These are phyloP conservation scores for Phyllachora maydis DNA, from an alignment of 2,329 filamentous ascomycete genomes.

Conservation along the genomic window DNA sequence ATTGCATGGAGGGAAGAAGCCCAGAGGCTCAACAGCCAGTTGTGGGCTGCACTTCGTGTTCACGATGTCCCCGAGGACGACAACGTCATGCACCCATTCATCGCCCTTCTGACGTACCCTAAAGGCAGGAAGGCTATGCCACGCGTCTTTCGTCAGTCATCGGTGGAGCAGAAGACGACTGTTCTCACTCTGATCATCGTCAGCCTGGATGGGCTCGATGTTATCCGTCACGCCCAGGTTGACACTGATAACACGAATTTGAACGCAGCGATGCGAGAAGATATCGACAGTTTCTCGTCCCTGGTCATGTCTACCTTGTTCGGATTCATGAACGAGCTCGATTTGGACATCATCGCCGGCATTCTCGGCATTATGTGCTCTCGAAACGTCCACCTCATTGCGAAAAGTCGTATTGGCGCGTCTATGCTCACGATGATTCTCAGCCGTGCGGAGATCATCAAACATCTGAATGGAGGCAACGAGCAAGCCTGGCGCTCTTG, in stretches of 20 bases:
- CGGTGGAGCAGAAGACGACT: constrained; percentile 80
- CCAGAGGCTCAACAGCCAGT: constrained; percentile 49
- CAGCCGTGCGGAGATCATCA: constrained; percentile 82
- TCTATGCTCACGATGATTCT: constrained; percentile 86
- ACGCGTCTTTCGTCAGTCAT: constrained; percentile 83
- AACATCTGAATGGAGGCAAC: constrained; percentile 51
- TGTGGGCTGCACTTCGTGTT: constrained; percentile 80
- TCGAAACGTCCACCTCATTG: constrained; percentile 66
- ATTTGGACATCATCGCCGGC: constrained; percentile 76
- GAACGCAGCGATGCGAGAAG: constrained; percentile 65
- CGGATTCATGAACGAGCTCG: constrained; percentile 76
- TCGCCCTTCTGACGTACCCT: constrained; percentile 79
- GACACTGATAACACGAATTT: constrained; percentile 49
- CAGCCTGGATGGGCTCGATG: constrained; percentile 79
- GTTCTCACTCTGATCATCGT: constrained; percentile 92
- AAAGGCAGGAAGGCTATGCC: constrained; percentile 96
- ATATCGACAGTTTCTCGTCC: constrained; percentile 75
- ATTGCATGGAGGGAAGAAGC: constrained; percentile 61
- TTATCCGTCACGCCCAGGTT: constrained; percentile 64
- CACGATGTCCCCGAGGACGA: constrained; percentile 54
- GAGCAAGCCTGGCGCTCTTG: constrained; percentile 67
- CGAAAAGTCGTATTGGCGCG: constrained; percentile 71
- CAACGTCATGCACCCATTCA: constrained; percentile 69
- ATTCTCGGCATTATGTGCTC: constrained; percentile 71
- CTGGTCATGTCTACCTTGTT: constrained; percentile 82